phyloP scores from a whole-genome alignment of 1,139 yeast genomes.

The Hyphopichia khmerensis region DNA sequence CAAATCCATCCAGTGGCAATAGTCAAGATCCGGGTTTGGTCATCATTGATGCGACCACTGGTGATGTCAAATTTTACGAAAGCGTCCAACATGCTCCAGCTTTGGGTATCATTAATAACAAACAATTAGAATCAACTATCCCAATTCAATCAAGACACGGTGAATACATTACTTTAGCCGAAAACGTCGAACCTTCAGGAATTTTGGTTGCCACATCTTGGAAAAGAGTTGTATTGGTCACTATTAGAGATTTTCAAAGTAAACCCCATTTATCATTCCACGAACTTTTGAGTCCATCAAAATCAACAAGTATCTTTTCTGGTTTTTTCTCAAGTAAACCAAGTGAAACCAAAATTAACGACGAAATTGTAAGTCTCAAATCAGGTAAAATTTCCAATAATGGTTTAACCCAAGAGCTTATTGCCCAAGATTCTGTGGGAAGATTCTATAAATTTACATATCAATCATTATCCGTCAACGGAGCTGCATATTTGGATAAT shows the following conservation, averaged over 20 bases:
- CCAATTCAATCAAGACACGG: slow-evolving; percentile 39
- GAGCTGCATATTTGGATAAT: slow-evolving; percentile 26
- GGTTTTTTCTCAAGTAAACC: slow-evolving; percentile 18
- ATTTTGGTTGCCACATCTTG: slow-evolving; percentile 68
- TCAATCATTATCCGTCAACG: slow-evolving; percentile 31
- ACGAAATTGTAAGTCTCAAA: slow-evolving; percentile 60
- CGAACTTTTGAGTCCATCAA: slow-evolving; percentile 31
- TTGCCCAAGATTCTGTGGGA: slow-evolving; percentile 49
- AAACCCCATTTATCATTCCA: slow-evolving; percentile 47
- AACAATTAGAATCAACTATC: slow-evolving; percentile 34
- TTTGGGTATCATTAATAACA: slow-evolving; percentile 55
- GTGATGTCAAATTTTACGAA: slow-evolving; percentile 62
- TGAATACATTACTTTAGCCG: slow-evolving; percentile 58
- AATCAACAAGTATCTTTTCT: slow-evolving; percentile 23
- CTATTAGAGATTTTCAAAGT: slow-evolving; percentile 69
- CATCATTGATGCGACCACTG: slow-evolving; percentile 54
- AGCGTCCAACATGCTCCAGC: slow-evolving; percentile 69
- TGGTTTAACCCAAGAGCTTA: slow-evolving; percentile 43
- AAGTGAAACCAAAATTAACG: slow-evolving; percentile 18
- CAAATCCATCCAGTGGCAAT: slow-evolving; percentile 62
- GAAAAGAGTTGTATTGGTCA: slow-evolving; percentile 63
- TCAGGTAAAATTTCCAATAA: slow-evolving; percentile 54
- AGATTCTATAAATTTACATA: slow-evolving; percentile 32
- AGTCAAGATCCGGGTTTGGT: slow-evolving; percentile 67
- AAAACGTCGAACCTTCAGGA: slow-evolving; percentile 75